phyloP scores from a whole-genome alignment of 148 eudicot species.

The Selenicereus undatus region DNA sequence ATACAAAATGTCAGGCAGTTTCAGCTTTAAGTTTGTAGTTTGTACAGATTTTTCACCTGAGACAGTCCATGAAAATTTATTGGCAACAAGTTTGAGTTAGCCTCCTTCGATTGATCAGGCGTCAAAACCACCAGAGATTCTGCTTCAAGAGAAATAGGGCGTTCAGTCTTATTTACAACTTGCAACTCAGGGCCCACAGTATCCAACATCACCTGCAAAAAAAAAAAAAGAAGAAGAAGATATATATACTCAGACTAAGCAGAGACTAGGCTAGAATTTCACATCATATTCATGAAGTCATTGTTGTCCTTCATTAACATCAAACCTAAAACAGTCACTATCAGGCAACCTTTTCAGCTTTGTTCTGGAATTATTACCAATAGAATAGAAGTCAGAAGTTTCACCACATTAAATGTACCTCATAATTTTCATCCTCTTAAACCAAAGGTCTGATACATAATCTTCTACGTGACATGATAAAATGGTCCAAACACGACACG shows the following conservation, averaged over 20 bases:
- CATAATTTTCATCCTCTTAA: background rate
- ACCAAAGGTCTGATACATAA: background rate
- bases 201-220: constrained; percentile 70
- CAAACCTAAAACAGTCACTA: background rate
- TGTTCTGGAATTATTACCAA: background rate
- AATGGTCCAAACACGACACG: background rate
- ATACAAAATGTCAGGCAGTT: background rate
- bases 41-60: constrained; percentile 27
- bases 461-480: background rate
- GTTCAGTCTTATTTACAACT: constrained; percentile 55
- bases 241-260: background rate
- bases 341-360: background rate
- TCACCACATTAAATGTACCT: background rate
- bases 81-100: constrained; percentile 60
- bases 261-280: background rate
- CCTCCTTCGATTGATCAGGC: constrained; percentile 61
- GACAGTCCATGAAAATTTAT: constrained; percentile 64
- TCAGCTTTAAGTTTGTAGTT: background rate
- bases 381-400: background rate
- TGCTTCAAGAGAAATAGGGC: constrained; percentile 53
- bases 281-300: background rate
- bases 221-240: too few relatives aligned
- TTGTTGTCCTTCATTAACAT: background rate
- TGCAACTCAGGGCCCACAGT: constrained; percentile 82
- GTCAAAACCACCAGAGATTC: constrained; percentile 51